phyloP scores from a whole-genome alignment of 2,329 filamentous ascomycete genomes.

The Ophiostoma quercus region DNA sequence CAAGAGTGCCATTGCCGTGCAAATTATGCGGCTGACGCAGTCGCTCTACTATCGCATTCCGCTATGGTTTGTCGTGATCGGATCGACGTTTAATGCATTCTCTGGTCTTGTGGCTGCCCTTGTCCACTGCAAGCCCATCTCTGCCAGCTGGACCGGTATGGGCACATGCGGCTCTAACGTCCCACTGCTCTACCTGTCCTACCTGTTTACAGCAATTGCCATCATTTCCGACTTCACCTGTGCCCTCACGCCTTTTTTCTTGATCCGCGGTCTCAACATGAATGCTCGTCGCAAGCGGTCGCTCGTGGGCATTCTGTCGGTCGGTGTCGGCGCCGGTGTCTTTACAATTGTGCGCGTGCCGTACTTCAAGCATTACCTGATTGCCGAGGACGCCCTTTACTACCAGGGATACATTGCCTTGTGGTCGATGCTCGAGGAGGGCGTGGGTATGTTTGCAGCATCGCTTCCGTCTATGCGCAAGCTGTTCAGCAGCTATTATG shows the following conservation, averaged over 20 bases:
- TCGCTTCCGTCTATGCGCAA: constrained; percentile 23
- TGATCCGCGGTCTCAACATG: constrained; percentile 26
- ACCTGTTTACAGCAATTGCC: constrained; percentile 22
- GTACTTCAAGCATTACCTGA: constrained; percentile 22
- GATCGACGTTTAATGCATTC: constrained; percentile 24
- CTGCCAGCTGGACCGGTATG: constrained; percentile 27
- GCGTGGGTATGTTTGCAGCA: constrained; percentile 22
- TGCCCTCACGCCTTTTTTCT: constrained; percentile 24
- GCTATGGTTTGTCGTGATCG: constrained; percentile 24
- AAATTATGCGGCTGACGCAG: constrained; percentile 25
- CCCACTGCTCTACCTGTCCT: constrained; percentile 23
- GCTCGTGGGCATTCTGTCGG: constrained; percentile 23
- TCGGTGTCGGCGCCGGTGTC: constrained; percentile 34
- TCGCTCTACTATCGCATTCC: constrained; percentile 17
- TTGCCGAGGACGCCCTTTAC: constrained; percentile 16
- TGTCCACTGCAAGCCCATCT: constrained; percentile 27
- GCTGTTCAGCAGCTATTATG: constrained; percentile 21
- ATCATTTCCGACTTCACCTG: constrained; percentile 25
- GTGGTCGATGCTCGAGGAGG: constrained; percentile 24
- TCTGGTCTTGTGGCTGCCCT: constrained; percentile 26
- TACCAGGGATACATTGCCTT: constrained; percentile 24
- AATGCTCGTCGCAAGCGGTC: constrained; percentile 21
- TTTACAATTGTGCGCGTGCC: constrained; percentile 36
- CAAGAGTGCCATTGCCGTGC: constrained; percentile 26
- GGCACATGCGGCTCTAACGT: constrained; percentile 26